A percentile compares a stretch with the other conserved stretches of the same genome.
phyloP scores from a whole-genome alignment of 2,329 filamentous ascomycete genomes.

The Epichloe scottii region DNA sequence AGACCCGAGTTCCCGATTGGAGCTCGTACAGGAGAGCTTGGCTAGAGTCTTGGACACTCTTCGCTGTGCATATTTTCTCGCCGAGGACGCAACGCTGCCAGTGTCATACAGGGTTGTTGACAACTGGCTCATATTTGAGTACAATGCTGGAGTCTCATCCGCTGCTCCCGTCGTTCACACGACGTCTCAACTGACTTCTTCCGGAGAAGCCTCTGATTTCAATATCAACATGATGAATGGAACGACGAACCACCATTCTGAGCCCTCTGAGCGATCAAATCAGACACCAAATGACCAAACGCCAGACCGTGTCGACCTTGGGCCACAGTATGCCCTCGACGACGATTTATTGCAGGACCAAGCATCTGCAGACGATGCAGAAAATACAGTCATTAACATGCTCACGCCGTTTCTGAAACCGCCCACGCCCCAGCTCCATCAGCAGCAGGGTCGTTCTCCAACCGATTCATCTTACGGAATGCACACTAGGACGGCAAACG shows the following conservation, averaged over 20 bases:
- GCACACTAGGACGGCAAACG: constrained; percentile 38
- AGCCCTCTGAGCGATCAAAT: neutral
- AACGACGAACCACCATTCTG: neutral
- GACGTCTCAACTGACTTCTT: neutral
- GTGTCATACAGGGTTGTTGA: constrained; percentile 19
- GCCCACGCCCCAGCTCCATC: constrained; percentile 27
- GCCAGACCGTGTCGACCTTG: neutral
- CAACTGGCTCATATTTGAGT: constrained; percentile 21
- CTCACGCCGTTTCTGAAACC: constrained; percentile 36
- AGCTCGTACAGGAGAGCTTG: constrained; percentile 24
- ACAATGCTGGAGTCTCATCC: constrained; percentile 10
- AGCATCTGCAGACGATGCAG: constrained; percentile 17
- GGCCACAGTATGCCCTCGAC: neutral
- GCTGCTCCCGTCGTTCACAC: neutral
- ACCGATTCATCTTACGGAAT: constrained; percentile 41
- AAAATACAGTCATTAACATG: constrained; percentile 32
- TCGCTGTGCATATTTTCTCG: constrained; percentile 35
- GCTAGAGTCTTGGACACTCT: constrained; percentile 37
- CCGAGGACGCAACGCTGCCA: constrained; percentile 27
- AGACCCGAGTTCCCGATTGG: constrained; percentile 19
- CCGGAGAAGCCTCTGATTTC: neutral
- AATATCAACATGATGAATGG: neutral
- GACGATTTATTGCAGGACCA: neutral
- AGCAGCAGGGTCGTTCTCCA: constrained; percentile 16
- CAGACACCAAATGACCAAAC: neutral